Conservation (phyloP, 768 basidiomycete genomes). For the Rhizopogon roseolus region DNA sequence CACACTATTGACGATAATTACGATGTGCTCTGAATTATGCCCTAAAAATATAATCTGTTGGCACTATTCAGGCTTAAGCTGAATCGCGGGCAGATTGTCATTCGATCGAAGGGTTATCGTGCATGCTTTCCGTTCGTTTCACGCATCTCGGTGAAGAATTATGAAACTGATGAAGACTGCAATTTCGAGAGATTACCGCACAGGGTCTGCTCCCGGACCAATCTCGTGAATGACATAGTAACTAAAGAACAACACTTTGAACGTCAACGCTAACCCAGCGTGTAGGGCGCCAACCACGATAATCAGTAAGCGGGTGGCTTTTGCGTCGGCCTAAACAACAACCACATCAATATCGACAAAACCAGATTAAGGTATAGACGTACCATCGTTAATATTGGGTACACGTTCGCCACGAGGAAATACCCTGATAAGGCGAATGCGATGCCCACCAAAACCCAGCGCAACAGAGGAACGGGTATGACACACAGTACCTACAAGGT, state of each 20-base stretch:
- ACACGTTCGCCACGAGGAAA: constrained; percentile 82
- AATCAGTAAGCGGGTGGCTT: constrained; percentile 79
- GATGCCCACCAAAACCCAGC: constrained; percentile 73
- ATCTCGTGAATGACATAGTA: constrained; percentile 44
- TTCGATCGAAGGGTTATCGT: too few relatives aligned
- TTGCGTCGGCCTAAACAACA: constrained; percentile 69
- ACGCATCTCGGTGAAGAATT: neutral
- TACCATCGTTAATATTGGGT: constrained; percentile 84
- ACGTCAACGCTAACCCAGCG: constrained; percentile 72
- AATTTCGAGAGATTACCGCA: constrained; percentile 19
- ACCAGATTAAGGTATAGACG: constrained; percentile 21
- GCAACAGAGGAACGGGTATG: constrained; percentile 74
- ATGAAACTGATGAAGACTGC: neutral
- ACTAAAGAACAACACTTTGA: constrained; percentile 71
- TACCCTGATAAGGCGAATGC: constrained; percentile 81
- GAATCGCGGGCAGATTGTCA: too few relatives aligned
- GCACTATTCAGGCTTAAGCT: too few relatives aligned
- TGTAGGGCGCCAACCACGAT: constrained; percentile 73
- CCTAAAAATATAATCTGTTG: too few relatives aligned
- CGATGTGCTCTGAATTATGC: too few relatives aligned
- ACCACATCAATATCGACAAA: neutral
- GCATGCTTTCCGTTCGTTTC: neutral
- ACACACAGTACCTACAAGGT: constrained; percentile 74
- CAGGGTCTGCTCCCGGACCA: constrained; percentile 17
- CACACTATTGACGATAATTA: too few relatives aligned